Evolutionary conservation across 345 rosid species (phyloP), one percentile per base, ranked within the genome.

Genomic region (Hypericum perforatum): DNA sequence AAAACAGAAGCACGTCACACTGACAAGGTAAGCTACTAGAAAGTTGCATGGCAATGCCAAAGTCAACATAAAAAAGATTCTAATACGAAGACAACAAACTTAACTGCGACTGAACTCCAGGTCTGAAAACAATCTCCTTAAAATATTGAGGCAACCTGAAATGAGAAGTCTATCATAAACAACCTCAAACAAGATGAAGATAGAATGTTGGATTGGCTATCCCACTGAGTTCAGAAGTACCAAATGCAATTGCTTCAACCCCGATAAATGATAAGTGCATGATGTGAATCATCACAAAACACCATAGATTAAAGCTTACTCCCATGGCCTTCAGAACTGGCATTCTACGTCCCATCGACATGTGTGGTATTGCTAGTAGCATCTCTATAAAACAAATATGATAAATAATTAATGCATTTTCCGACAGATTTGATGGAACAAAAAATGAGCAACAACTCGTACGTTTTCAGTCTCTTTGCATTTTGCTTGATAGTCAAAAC

Each of bases 401-500:
- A 53, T 7, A 55, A 16, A 46, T 7, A 11, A 12, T 46, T 15
- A 48, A 43, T 22, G 10, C 49, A 50, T 52, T 41, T 43, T 6
- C 9, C 43, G 61, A 40, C 41, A 56, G 41, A 37, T 13, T 67
- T 58, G 11, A 32, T 16, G 52, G 41, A 53, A 48, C 15, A 9
- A 7, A 53, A 54, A 41, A 22, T 22, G 6, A 5, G 52, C 7
- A 42, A 41, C 9, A 41, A 47, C 81, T 62, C 32, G 32, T 67
- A 88, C 96, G 59, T 29, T 64, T 76, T 85, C 61, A 67, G 89
- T 58, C 82, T 82, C 80, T 77, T 86, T 39, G 84, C 86, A 72
- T 79, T 81, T 63, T 74, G 80, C 62, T 77, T 81, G 56, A 79
- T 79, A 44, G 57, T 70, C 37, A 65, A 38, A 53, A 81, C 89